phyloP scores from a whole-genome alignment of 129 eudicot genomes.

The Pseudognaphalium luteoalbum region DNA sequence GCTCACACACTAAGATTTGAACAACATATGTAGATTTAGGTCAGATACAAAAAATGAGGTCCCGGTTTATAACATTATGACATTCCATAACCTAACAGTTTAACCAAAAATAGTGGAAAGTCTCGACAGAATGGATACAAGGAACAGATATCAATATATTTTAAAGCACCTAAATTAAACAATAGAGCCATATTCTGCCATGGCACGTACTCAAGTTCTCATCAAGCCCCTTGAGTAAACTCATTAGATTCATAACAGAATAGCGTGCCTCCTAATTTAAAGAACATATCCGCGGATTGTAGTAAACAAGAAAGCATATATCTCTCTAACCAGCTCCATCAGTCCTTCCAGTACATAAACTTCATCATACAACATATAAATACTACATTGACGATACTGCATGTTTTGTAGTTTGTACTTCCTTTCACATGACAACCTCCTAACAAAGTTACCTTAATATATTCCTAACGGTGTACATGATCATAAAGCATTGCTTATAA shows the following conservation, averaged over 20 bases:
- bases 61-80: constrained; percentile 14
- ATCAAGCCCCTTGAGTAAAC: constrained; percentile 7
- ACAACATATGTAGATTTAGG: constrained; percentile 7
- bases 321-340: background rate
- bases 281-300: background rate
- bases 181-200: constrained; percentile 14
- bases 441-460: constrained; percentile 9
- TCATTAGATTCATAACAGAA: background rate
- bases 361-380: constrained; percentile 3
- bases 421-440: constrained; percentile 18
- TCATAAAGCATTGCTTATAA: constrained; percentile 17
- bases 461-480: constrained; percentile 13
- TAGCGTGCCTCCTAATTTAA: background rate
- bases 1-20: constrained; percentile 79
- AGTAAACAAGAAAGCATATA: constrained; percentile 6
- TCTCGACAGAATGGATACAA: background rate
- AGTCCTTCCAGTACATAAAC: background rate
- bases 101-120: constrained; percentile 11
- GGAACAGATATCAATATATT: constrained; percentile 18
- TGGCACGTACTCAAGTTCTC: background rate
- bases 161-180: background rate
- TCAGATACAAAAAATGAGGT: constrained; percentile 19
- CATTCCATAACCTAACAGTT: constrained; percentile 8
- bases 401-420: constrained; percentile 7
- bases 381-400: constrained; percentile 6